Conservation (phyloP, 441 rosid genomes). For the Jatropha podagrica region DNA sequence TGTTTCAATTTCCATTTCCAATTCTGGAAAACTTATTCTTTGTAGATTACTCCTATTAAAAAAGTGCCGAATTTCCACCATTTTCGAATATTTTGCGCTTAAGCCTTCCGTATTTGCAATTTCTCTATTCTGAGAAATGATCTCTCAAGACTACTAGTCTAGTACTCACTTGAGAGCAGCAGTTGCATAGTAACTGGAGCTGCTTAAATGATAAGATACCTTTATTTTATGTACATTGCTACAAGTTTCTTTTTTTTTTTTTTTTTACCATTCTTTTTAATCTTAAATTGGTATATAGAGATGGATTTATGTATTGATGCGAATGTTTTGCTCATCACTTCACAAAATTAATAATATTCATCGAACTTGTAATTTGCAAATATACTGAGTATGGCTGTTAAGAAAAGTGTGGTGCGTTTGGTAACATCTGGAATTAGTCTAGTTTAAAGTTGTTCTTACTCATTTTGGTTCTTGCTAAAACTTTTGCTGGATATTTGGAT, state of each 20-base stretch:
- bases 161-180: not conserved
- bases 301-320: not conserved
- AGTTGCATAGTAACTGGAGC: not conserved
- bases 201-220: no score
- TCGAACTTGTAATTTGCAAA: not conserved
- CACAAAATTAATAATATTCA: not conserved
- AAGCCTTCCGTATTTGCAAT: no score
- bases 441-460: not conserved
- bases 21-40: not conserved
- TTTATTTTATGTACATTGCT: no score
- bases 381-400: not conserved
- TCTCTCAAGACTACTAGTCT: no score
- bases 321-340: not conserved
- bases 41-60: not conserved
- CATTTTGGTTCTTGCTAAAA: not conserved
- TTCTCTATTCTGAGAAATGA: no score
- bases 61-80: not conserved
- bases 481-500: not conserved
- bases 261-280: not conserved
- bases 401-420: not conserved
- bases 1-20: not conserved
- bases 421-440: not conserved
- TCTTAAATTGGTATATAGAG: not conserved
- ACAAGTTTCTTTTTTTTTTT: not conserved
- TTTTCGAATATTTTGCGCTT: not conserved